Evolutionary conservation across 108 stramenopile species (phyloP).

Genomic region (Cyclotella baltica): DNA sequence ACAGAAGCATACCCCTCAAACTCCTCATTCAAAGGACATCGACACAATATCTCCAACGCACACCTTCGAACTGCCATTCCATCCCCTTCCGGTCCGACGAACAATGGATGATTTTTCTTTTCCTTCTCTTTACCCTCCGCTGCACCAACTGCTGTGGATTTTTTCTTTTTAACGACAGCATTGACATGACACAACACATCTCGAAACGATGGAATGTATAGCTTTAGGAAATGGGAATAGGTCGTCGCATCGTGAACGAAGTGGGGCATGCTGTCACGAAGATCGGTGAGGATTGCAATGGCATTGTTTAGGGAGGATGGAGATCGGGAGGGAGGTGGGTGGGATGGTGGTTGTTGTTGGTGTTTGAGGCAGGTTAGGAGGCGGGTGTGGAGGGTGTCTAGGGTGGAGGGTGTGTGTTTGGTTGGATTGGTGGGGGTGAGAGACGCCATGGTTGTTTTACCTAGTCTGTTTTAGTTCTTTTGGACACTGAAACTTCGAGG

Average conservation of each 20-base stretch:
- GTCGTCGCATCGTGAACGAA: not conserved
- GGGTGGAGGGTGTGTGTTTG: too few relatives aligned
- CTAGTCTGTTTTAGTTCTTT: not conserved
- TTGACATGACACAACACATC: not conserved
- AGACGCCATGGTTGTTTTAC: too few relatives aligned
- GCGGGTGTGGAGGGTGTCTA: conserved; percentile 12
- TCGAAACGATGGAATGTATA: not conserved
- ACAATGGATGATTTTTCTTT: not conserved
- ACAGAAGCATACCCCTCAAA: conserved; percentile 2
- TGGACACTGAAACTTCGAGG: too few relatives aligned
- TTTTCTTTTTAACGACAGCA: not conserved
- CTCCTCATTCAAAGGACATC: conserved; percentile 6
- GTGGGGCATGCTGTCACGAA: conserved; percentile 1
- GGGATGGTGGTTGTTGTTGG: too few relatives aligned
- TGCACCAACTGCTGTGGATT: not conserved
- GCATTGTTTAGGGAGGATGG: conserved; percentile 4
- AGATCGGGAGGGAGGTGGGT: too few relatives aligned
- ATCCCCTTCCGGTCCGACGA: not conserved
- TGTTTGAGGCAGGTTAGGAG: conserved; percentile 9
- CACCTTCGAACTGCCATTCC: not conserved
- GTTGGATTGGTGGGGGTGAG: too few relatives aligned
- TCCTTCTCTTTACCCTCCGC: not conserved
- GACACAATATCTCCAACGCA: not conserved
- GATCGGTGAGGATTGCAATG: conserved; percentile 13
- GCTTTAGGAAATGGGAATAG: not conserved